These are phyloP conservation scores for Ceriops tagal DNA, from an alignment of 345 rosid species.

Conservation along the genomic window DNA sequence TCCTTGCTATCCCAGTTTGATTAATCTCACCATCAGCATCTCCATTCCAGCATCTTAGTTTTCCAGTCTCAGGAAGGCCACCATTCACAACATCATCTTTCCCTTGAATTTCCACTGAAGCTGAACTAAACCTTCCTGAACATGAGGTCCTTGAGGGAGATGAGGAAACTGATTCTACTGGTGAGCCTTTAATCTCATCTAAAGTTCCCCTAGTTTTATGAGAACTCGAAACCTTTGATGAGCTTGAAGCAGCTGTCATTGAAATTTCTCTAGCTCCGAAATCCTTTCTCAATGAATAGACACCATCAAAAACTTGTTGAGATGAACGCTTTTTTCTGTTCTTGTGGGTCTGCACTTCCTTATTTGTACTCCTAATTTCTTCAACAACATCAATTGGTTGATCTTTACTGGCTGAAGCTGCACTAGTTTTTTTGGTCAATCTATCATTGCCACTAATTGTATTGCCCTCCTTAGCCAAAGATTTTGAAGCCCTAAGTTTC, in stretches of 20 bases:
- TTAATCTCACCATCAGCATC: conserved; percentile 24
- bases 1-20: conserved; percentile 17
- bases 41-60: conserved; percentile 26
- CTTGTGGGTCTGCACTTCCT: conserved; percentile 21
- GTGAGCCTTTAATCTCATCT: conserved; percentile 42
- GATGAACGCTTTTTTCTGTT: conserved; percentile 16
- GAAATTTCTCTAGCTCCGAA: conserved; percentile 41
- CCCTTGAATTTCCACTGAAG: conserved; percentile 20
- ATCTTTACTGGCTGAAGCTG: conserved; percentile 21
- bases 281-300: conserved; percentile 31
- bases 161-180: conserved; percentile 53
- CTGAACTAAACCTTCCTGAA: conserved; percentile 30
- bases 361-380: conserved; percentile 27
- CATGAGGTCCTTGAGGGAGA: conserved; percentile 38
- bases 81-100: conserved; percentile 29
- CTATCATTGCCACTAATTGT: conserved; percentile 21
- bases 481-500: conserved; percentile 30
- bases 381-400: conserved; percentile 27
- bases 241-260: conserved; percentile 51
- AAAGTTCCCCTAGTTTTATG: conserved; percentile 28
- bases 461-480: conserved; percentile 17
- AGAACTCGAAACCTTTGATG: conserved; percentile 53
- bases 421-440: conserved; percentile 17
- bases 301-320: conserved; percentile 19
- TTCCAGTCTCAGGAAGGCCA: conserved; percentile 20